These are phyloP conservation scores for Flaveria linearis DNA, from an alignment of 129 eudicot genomes.

Conservation along the genomic window DNA sequence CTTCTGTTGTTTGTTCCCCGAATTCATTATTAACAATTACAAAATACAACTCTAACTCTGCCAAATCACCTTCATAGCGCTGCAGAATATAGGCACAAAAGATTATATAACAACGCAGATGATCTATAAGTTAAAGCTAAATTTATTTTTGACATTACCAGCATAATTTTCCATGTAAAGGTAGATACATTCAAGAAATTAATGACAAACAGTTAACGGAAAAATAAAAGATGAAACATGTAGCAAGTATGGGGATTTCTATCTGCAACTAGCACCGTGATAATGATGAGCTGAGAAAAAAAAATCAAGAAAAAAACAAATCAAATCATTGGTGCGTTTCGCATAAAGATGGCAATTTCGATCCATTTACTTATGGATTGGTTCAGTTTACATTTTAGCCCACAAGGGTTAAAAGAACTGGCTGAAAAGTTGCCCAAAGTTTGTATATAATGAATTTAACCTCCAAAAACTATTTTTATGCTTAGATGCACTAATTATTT, in stretches of 20 bases:
- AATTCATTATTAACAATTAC: slow-evolving; percentile 85
- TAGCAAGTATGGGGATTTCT: not conserved
- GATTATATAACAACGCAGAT: not conserved
- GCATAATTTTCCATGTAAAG: not conserved
- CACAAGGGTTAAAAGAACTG: no score
- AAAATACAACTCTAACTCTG: slow-evolving; percentile 86
- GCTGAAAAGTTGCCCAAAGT: no score
- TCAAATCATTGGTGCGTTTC: not conserved
- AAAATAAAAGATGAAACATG: not conserved
- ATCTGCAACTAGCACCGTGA: no score
- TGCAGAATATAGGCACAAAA: slow-evolving; percentile 37
- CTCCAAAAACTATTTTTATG: no score
- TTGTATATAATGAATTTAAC: no score
- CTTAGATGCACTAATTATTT: no score
- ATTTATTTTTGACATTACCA: not conserved
- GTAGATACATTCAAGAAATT: not conserved
- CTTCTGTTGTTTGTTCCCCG: slow-evolving; percentile 95
- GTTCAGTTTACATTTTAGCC: not conserved
- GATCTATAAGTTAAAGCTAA: not conserved
- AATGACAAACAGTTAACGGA: not conserved
- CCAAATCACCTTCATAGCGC: slow-evolving; percentile 78
- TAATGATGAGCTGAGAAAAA: not conserved
- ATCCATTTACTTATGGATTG: not conserved
- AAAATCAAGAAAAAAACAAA: not conserved
- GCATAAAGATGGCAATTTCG: not conserved